Evolutionary conservation across 2,329 filamentous ascomycete species (phyloP).

Genomic region (Phoma sp.): DNA sequence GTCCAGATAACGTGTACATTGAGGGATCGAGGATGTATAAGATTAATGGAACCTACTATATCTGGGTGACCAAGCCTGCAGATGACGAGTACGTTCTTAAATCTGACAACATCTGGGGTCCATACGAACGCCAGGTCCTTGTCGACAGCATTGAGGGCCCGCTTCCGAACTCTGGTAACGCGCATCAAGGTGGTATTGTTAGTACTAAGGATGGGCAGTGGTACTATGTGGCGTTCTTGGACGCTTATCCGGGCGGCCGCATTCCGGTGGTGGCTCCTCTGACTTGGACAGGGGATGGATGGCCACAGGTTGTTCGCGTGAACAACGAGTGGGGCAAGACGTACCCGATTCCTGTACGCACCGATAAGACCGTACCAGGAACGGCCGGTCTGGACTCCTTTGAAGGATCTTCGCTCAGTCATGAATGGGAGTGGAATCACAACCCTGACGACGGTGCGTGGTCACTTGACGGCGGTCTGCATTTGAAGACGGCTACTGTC

Average conservation of each 20-base stretch:
- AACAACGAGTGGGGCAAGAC: conserved; percentile 58
- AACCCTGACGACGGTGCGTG: conserved; percentile 63
- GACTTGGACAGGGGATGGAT: conserved; percentile 61
- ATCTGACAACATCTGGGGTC: conserved; percentile 60
- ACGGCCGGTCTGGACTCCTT: conserved; percentile 58
- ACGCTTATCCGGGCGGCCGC: conserved; percentile 64
- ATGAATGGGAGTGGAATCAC: conserved; percentile 69
- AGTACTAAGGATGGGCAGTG: conserved; percentile 61
- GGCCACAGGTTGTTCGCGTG: conserved; percentile 54
- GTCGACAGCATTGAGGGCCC: conserved; percentile 55
- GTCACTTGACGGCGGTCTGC: conserved; percentile 55
- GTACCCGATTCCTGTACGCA: conserved; percentile 50
- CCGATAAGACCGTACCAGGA: conserved; percentile 38
- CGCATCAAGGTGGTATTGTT: conserved; percentile 66
- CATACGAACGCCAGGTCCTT: conserved; percentile 58
- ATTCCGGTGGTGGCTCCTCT: conserved; percentile 66
- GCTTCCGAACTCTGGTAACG: conserved; percentile 54
- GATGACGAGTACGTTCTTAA: conserved; percentile 60
- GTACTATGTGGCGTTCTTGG: conserved; percentile 67
- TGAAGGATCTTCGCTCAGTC: conserved; percentile 50
- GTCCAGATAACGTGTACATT: conserved; percentile 50
- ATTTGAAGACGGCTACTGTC: conserved; percentile 59
- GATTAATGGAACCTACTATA: conserved; percentile 63
- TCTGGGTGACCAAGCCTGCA: conserved; percentile 59
- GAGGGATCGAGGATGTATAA: conserved; percentile 67